Conservation (phyloP, 2,329 filamentous ascomycete genomes). For the Ceratocystis destructans region DNA sequence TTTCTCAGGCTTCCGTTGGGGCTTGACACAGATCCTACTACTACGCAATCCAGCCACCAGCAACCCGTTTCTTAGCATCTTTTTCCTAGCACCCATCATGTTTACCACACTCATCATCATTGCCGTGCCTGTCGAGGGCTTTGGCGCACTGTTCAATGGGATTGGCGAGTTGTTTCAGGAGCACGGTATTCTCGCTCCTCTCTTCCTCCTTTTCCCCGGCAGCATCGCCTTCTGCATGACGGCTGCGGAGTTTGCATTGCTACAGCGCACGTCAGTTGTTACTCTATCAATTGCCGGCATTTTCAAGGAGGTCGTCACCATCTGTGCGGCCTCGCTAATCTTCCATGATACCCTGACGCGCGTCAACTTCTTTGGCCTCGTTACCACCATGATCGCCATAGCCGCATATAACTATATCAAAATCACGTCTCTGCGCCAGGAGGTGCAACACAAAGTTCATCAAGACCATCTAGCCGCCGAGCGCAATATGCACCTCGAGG, state of each 20-base stretch:
- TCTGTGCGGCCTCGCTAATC: slow-evolving; percentile 70
- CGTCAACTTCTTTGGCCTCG: slow-evolving; percentile 72
- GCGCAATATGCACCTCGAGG: slow-evolving; percentile 84
- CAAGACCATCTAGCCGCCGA: slow-evolving; percentile 38
- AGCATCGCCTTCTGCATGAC: slow-evolving; percentile 94
- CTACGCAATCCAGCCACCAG: slow-evolving; percentile 87
- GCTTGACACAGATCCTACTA: slow-evolving; percentile 91
- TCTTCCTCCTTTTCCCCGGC: slow-evolving; percentile 79
- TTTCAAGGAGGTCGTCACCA: slow-evolving; percentile 97
- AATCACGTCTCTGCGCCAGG: slow-evolving; percentile 71
- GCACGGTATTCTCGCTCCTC: slow-evolving; percentile 55
- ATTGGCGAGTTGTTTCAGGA: slow-evolving; percentile 48
- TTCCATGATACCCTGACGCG: slow-evolving; percentile 80
- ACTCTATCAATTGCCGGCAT: slow-evolving; percentile 94
- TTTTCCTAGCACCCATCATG: slow-evolving; percentile 96
- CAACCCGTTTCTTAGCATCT: slow-evolving; percentile 93
- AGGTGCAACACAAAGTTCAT: slow-evolving; percentile 47
- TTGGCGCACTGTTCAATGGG: slow-evolving; percentile 52
- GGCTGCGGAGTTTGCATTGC: slow-evolving; percentile 81
- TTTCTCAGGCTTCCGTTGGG: slow-evolving; percentile 95
- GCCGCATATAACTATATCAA: slow-evolving; percentile 90
- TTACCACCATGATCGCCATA: slow-evolving; percentile 83
- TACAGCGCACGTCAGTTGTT: slow-evolving; percentile 90
- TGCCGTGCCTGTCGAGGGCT: slow-evolving; percentile 75
- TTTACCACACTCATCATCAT: slow-evolving; percentile 69